Percentiles rank a stretch among this genome's conserved stretches.
Evolutionary conservation across 257 asterid genomes (phyloP).

Genomic region (Penstemon eatonii): DNA sequence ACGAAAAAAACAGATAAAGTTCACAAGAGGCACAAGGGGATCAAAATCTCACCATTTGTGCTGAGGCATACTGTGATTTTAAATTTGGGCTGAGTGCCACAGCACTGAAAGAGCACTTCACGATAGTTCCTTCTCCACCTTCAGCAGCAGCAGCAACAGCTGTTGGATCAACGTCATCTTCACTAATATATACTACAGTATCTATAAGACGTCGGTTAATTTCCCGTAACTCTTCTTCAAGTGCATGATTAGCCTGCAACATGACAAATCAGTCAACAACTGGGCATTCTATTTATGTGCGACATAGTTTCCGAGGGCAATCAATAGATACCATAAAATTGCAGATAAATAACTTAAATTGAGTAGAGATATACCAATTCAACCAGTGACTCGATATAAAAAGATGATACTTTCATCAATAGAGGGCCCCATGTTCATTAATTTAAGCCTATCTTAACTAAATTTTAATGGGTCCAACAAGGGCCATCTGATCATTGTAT

Average conservation of each 20-base stretch:
- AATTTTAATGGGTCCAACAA: background rate
- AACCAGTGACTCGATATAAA: background rate
- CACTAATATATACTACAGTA: constrained; percentile 36
- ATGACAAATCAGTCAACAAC: background rate
- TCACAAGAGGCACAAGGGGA: background rate
- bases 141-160: constrained; percentile 72
- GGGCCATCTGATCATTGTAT: background rate
- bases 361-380: background rate
- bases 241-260: constrained; percentile 78
- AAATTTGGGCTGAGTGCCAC: constrained; percentile 84
- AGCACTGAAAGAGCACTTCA: constrained; percentile 81
- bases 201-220: constrained; percentile 81
- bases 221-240: constrained; percentile 79
- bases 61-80: constrained; percentile 89
- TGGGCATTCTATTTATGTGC: background rate
- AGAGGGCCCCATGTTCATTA: background rate
- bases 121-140: constrained; percentile 81
- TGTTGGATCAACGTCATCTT: background rate
- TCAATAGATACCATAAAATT: background rate
- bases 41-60: constrained; percentile 69
- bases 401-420: background rate
- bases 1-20: constrained; percentile 20
- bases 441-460: background rate
- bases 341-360: background rate
- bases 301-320: background rate